A percentile compares a stretch with the other conserved stretches of the same genome.
These are phyloP conservation scores for Aegilops umbellulata DNA, from an alignment of 176 grass and related monocot genomes.

Conservation along the genomic window DNA sequence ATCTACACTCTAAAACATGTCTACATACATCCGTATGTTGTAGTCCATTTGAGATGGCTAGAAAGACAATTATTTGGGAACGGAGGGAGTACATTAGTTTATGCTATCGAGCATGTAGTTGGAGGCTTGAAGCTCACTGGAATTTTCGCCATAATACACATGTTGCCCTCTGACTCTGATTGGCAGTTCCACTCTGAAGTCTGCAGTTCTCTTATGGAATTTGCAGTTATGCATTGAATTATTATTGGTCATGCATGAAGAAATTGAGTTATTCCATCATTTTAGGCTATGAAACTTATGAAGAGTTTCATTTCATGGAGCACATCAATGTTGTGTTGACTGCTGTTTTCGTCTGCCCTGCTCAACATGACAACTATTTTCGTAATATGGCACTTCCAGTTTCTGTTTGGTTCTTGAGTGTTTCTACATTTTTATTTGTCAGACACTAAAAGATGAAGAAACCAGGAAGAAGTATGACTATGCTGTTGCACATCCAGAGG, in stretches of 20 bases:
- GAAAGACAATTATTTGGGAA: no score
- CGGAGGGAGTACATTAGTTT: constrained; percentile 12
- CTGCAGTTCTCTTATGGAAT: neutral
- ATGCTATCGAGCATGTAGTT: neutral
- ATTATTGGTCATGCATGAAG: neutral
- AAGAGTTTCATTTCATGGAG: neutral
- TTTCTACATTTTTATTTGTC: constrained; percentile 17
- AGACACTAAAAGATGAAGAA: constrained; percentile 94
- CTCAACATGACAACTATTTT: neutral
- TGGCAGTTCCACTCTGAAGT: neutral
- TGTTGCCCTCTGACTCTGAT: neutral
- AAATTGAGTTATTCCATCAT: neutral
- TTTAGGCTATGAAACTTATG: neutral
- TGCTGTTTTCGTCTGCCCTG: neutral
- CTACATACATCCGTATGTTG: no score
- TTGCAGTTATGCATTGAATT: neutral
- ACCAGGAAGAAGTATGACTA: constrained; percentile 91
- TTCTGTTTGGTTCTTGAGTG: constrained; percentile 25
- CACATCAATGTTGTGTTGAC: neutral
- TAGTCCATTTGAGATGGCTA: no score
- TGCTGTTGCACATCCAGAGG: constrained; percentile 99
- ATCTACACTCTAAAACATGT: no score
- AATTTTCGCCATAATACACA: neutral
- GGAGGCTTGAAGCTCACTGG: neutral
- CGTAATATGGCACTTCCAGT: neutral